Percentiles rank a stretch among this genome's conserved stretches.
These are phyloP conservation scores for Globisporangium canariense DNA, from an alignment of 352 stramenopile species.

Conservation along the genomic window DNA sequence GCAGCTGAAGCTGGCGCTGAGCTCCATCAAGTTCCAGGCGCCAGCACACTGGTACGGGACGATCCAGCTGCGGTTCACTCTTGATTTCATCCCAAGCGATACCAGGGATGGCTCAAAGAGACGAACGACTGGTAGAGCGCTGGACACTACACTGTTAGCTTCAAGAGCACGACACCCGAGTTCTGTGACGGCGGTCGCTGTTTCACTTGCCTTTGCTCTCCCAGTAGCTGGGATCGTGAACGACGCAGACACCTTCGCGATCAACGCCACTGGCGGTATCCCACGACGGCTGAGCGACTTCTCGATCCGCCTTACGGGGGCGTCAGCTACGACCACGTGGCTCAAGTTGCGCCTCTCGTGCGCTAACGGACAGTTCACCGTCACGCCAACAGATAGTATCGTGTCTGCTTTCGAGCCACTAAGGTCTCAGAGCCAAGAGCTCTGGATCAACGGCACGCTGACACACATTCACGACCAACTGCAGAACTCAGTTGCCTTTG, in stretches of 20 bases:
- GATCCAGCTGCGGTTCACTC: slow-evolving; percentile 11
- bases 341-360: slow-evolving; percentile 13
- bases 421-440: neutral
- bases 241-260: neutral
- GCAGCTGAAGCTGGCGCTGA: slow-evolving; percentile 2
- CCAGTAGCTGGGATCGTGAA: slow-evolving; percentile 2
- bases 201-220: neutral
- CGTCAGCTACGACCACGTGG: neutral
- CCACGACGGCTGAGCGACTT: slow-evolving; percentile 5
- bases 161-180: neutral
- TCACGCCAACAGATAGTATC: neutral
- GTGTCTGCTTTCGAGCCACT: neutral
- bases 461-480: slow-evolving; percentile 17
- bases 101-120: neutral
- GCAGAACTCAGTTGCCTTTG: slow-evolving; percentile 1
- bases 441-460: slow-evolving; percentile 31
- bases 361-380: slow-evolving; percentile 4
- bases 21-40: neutral
- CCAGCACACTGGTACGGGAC: slow-evolving; percentile 9
- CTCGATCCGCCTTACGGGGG: neutral
- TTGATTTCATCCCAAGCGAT: neutral
- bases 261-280: slow-evolving; percentile 6
- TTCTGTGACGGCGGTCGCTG: neutral
- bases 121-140: neutral
- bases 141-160: neutral